A percentile compares a stretch with the other conserved stretches of the same genome.
Conservation (phyloP, 345 rosid species). For the Balakata baccata region DNA sequence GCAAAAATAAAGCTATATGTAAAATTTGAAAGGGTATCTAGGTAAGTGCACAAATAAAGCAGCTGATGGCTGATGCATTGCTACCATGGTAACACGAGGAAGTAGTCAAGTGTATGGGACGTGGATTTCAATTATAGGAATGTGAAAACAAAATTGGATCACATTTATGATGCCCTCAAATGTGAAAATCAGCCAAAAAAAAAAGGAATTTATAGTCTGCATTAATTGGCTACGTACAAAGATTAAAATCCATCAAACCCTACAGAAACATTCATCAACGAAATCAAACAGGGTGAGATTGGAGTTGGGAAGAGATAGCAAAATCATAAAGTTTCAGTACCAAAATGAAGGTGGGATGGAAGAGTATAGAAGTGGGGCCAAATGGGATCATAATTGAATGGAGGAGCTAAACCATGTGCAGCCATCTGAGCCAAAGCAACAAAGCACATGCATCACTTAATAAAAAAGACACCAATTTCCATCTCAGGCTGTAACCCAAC, state of each 20-base stretch:
- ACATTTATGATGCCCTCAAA: not conserved
- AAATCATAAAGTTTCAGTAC: not conserved
- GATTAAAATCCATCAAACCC: not conserved
- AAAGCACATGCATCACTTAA: conserved; percentile 7
- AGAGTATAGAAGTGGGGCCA: not conserved
- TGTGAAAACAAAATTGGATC: not conserved
- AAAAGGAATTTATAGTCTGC: not conserved
- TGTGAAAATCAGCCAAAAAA: not conserved
- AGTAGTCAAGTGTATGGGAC: not conserved
- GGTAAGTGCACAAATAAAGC: not conserved
- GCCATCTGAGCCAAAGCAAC: conserved; percentile 7
- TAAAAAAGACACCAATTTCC: not conserved
- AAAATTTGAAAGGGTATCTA: not conserved
- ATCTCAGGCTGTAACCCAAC: conserved; percentile 8
- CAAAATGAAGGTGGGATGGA: not conserved
- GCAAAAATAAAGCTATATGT: not conserved
- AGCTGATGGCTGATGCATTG: not conserved
- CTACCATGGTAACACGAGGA: conserved; percentile 1
- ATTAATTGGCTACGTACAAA: not conserved
- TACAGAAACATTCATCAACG: not conserved
- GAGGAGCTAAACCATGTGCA: conserved; percentile 18
- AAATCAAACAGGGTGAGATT: not conserved
- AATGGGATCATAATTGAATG: conserved; percentile 5
- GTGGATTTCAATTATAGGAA: not conserved
- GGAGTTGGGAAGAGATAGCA: not conserved